These are phyloP conservation scores for Alternaria ventricosa DNA, from an alignment of 2,329 filamentous ascomycete genomes.

Conservation along the genomic window DNA sequence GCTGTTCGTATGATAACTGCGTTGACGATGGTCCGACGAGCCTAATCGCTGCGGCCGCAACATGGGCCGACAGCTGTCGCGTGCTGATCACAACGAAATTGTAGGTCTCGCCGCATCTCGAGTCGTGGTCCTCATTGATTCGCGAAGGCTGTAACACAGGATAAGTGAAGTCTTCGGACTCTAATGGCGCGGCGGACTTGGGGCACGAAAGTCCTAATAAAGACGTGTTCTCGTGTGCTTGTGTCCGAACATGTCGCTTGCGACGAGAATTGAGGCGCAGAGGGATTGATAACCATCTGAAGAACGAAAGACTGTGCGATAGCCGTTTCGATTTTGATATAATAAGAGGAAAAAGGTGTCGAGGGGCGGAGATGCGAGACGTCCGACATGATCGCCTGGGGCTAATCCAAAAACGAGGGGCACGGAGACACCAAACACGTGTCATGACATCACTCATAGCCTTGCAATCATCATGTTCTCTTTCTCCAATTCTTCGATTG, in stretches of 20 bases:
- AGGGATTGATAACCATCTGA: fast-evolving
- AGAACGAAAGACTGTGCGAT: fast-evolving
- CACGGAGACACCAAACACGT: background rate
- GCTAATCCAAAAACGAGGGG: background rate
- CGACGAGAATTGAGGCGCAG: background rate
- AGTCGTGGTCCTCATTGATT: background rate
- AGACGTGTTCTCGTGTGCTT: background rate
- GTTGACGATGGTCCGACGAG: background rate
- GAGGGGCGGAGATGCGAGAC: background rate
- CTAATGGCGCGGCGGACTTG: background rate
- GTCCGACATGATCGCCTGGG: background rate
- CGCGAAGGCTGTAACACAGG: fast-evolving
- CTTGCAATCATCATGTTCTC: background rate
- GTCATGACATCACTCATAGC: background rate
- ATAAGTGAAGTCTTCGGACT: background rate
- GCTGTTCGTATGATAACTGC: background rate
- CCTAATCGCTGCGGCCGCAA: background rate
- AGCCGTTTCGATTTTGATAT: background rate
- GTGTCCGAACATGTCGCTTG: background rate
- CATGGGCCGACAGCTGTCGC: background rate
- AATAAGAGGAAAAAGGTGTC: background rate
- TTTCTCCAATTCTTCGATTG: background rate
- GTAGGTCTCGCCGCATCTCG: background rate
- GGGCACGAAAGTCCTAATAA: no score
- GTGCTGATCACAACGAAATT: background rate